These are phyloP conservation scores for Leccinum imitatum DNA, from an alignment of 768 basidiomycete species.

Conservation along the genomic window DNA sequence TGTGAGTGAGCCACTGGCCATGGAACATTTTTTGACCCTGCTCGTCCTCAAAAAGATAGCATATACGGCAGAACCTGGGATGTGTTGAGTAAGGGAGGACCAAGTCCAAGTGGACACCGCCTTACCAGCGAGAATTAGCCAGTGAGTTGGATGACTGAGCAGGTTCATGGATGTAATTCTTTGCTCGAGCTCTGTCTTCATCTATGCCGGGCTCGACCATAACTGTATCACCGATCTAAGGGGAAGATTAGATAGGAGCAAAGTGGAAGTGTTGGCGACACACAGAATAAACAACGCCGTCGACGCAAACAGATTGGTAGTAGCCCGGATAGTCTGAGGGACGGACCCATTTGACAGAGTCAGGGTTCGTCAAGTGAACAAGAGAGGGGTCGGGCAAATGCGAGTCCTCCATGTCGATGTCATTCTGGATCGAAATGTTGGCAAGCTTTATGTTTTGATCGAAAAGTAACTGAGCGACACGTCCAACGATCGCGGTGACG, in stretches of 20 bases:
- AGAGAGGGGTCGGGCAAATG: constrained; percentile 13
- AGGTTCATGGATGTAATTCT: constrained; percentile 38
- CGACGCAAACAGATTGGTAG: constrained; percentile 51
- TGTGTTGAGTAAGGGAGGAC: neutral
- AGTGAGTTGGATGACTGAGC: constrained; percentile 53
- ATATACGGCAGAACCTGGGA: constrained; percentile 70
- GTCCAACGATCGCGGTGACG: constrained; percentile 48
- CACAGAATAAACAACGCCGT: constrained; percentile 58
- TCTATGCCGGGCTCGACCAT: constrained; percentile 62
- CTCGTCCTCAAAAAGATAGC: constrained; percentile 54
- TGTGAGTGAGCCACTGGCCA: constrained; percentile 70
- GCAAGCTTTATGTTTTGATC: constrained; percentile 43
- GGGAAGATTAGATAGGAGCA: constrained; percentile 9
- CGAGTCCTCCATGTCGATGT: constrained; percentile 22
- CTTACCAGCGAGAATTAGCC: constrained; percentile 62
- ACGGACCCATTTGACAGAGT: constrained; percentile 35
- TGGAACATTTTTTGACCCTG: constrained; percentile 54
- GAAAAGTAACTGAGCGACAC: constrained; percentile 48
- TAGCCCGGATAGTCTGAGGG: constrained; percentile 27
- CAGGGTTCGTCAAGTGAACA: constrained; percentile 33
- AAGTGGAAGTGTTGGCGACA: constrained; percentile 15
- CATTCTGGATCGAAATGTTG: constrained; percentile 30
- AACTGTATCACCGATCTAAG: constrained; percentile 61
- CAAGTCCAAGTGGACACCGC: neutral
- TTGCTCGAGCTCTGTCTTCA: constrained; percentile 39